Conservation (phyloP, 495 filamentous ascomycete species). For the Aspergillus wentii region DNA sequence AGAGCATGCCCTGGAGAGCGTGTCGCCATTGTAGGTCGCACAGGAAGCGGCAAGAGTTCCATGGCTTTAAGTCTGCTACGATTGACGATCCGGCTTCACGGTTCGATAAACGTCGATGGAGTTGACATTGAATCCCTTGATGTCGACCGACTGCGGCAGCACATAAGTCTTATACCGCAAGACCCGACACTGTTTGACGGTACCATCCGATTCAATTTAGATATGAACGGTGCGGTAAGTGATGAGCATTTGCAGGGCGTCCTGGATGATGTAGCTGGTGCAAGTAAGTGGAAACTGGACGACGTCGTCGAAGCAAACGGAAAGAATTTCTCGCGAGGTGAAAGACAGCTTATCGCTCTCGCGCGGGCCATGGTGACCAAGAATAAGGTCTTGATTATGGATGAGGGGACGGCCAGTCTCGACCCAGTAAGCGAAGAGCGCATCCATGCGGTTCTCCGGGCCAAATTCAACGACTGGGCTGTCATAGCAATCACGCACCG, state of each 20-base stretch:
- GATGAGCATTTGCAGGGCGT: conserved; percentile 74
- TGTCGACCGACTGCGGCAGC: conserved; percentile 70
- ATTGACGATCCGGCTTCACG: conserved; percentile 66
- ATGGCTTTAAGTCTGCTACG: conserved; percentile 79
- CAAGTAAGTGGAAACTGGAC: conserved; percentile 1
- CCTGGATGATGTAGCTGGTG: conserved; percentile 54
- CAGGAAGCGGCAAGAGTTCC: conserved; percentile 86
- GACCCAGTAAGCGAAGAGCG: conserved; percentile 49
- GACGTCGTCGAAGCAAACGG: conserved; percentile 16
- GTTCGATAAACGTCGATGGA: conserved; percentile 75
- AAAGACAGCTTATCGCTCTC: conserved; percentile 80
- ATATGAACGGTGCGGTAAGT: conserved; percentile 74
- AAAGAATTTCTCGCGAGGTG: conserved; percentile 63
- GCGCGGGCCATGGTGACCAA: conserved; percentile 76
- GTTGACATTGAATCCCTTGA: conserved; percentile 74
- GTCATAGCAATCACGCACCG: conserved; percentile 68
- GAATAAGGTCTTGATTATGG: conserved; percentile 74
- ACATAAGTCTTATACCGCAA: conserved; percentile 86
- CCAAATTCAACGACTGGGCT: background rate
- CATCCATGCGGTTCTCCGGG: conserved; percentile 43
- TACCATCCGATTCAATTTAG: conserved; percentile 79
- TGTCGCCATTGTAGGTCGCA: conserved; percentile 82
- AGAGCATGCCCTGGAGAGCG: conserved; percentile 69
- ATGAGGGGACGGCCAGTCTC: conserved; percentile 84
- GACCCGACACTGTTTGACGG: conserved; percentile 85